These are phyloP conservation scores for Linum trigynum DNA, from an alignment of 345 rosid genomes.

Conservation along the genomic window DNA sequence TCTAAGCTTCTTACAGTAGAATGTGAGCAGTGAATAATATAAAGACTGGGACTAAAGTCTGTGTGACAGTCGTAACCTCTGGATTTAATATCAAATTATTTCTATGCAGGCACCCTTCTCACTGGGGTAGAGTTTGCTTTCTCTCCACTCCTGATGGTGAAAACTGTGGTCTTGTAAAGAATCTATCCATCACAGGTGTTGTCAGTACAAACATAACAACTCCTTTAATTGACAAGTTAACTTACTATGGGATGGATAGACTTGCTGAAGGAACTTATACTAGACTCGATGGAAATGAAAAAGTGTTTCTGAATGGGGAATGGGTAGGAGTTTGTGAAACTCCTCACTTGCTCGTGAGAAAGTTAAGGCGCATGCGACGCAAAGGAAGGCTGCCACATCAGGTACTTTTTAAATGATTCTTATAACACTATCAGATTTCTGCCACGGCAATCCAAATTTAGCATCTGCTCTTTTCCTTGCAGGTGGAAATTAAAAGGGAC, in stretches of 20 bases:
- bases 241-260: constrained; percentile 60
- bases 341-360: constrained; percentile 43
- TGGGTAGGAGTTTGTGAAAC: constrained; percentile 77
- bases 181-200: constrained; percentile 69
- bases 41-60: too few species aligned
- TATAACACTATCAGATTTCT: not conserved
- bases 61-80: not conserved
- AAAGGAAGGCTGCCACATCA: constrained; percentile 49
- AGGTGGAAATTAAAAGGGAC: constrained; percentile 86
- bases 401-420: constrained; percentile 29
- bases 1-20: too few species aligned
- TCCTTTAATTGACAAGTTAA: constrained; percentile 34
- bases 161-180: constrained; percentile 96
- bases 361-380: constrained; percentile 51
- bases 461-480: constrained; percentile 11
- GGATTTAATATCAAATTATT: constrained; percentile 15
- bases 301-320: constrained; percentile 77
- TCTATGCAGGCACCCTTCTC: constrained; percentile 79
- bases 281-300: constrained; percentile 37
- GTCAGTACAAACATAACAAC: constrained; percentile 48
- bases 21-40: too few species aligned
- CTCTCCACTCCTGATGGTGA: constrained; percentile 94
- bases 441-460: not conserved
- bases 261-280: constrained; percentile 44
- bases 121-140: constrained; percentile 95